Evolutionary conservation across 164 flowering plant species (phyloP), one percentile per base, ranked within the genome.

Genomic region (Umbilicus rupestris): DNA sequence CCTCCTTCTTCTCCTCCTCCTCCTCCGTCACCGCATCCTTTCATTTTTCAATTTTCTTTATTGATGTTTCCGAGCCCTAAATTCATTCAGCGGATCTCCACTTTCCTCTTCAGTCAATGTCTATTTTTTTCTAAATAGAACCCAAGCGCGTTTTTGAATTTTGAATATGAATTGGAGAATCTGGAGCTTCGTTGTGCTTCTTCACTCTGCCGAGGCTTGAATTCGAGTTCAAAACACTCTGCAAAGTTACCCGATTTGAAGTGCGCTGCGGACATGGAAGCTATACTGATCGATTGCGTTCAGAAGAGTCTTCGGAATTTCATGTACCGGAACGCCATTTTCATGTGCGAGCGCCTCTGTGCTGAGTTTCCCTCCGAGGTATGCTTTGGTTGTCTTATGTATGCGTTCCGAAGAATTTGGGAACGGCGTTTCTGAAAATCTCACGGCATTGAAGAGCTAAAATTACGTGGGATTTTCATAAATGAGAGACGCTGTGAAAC

Each of bases 291-390:
- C 22, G 90, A 90, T 39, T 85, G 91, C 66, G 91, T 95, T 3
- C 88, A 86, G 65, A 85, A 77, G 72, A 92, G 89, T 77, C 82
- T 92, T 50, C 89, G 86, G 11, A 84, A 82, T 52, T 85, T 91
- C 73, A 79, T 92, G 88, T 71, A 79, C 71, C 81, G 79, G 4
- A 95, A 95, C 71, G 94, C 99, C 77, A 86, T 92, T 73, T 95
- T 95, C 78, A 70, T 92, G 66, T 88, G 99, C 75, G 96, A 95
- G 50, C 97, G 99, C 28, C 94, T 95, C 70, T 92, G 96, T 70
- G 89, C 99, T 7, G 90, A 95, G 85, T 95, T 89, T 71, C 94
- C 99, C 6, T 76, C 90, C 19, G 99, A 95, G 96, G 99, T 90
- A 52, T 28, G 11, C 59, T 52, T 52, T 52, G 5, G 7, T 52